Evolutionary conservation across 75 land plant genomes (phyloP).

Genomic region (Gnetum montanum): DNA sequence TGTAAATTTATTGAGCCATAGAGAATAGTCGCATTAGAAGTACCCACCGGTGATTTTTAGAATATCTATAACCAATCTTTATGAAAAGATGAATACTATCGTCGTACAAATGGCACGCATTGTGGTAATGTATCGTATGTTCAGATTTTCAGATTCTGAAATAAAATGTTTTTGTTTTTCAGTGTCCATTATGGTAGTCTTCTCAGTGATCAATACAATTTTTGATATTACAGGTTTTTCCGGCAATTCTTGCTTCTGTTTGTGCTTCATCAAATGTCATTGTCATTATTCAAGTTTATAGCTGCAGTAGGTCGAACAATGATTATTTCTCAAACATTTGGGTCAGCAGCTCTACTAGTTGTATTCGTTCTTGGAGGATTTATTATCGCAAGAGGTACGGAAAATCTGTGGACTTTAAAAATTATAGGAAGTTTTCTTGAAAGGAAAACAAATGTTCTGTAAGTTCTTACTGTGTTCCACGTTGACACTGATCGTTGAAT

Average conservation of each 20-base stretch:
- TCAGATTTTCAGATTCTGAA: too few relatives aligned
- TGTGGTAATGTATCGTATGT: too few relatives aligned
- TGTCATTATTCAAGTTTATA: conserved; percentile 22
- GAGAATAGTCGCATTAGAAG: too few relatives aligned
- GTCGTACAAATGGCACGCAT: too few relatives aligned
- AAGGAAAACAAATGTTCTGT: conserved; percentile 1
- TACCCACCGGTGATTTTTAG: too few relatives aligned
- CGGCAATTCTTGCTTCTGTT: conserved; percentile 22
- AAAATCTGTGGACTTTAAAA: conserved; percentile 16
- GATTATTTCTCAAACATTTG: conserved; percentile 27
- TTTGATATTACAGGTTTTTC: conserved; percentile 23
- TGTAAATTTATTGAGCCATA: too few relatives aligned
- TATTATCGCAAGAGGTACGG: conserved; percentile 26
- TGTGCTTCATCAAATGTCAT: conserved; percentile 27
- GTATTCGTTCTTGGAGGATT: conserved; percentile 35
- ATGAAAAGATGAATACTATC: too few relatives aligned
- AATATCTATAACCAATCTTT: too few relatives aligned
- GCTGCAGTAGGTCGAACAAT: conserved; percentile 25
- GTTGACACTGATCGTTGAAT: background rate
- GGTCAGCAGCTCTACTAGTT: conserved; percentile 21
- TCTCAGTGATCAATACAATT: background rate
- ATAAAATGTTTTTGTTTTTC: too few relatives aligned
- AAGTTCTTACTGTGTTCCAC: background rate
- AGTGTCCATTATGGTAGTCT: too few relatives aligned
- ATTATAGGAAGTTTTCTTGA: conserved; percentile 27